Base-by-base conservation (phyloP, 352 stramenopile genomes). In the Globisporangium middletonii region DNA sequence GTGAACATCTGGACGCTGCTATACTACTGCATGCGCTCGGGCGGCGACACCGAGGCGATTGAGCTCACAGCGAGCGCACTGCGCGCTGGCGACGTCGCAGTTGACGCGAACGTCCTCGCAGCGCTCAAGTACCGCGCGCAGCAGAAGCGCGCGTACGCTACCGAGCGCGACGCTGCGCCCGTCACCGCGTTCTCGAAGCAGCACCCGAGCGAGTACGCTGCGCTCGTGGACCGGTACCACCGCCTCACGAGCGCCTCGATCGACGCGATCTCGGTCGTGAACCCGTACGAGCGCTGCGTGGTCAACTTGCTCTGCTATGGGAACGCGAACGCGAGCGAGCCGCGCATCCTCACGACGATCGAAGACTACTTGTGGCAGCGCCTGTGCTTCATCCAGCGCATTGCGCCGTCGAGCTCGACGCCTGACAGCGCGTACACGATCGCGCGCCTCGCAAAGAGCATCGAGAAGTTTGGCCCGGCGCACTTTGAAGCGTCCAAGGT, bases 301-400 rank as follows among this genome's bases (percentile, higher is more conserved):
- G 50, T 94, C 18, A 94, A 94, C 57, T 30, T 94, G 49, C 51
- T 94, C 26, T 86, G 78, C 57, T 83, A 89, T 55, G 76, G 79
- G 50, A 89, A 94, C 58, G 63, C 86, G 23, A 90, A 92, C 54
- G 73, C 77, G 19, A 89, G 82, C 41, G 81, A 94, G 55, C 63
- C 70, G 3, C 80, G 80, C 44, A 86, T 94, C 46, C 60, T 89
- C 41, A 83, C 79, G 28, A 94, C 83, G 26, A 81, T 94, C 47
- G 84, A 94, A 66, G 84, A 94, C 57, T 94, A 92, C 53, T 43
- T 94, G 50, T 94, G 84, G 84, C 84, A 94, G 57, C 79, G 83
- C 0, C 69, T 92, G 27, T 92, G 79, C 62, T 94, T 92, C 47
- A 79, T 89, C 33, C 78, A 92, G 68, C 76, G 69, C 26, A 67